Evolutionary conservation across 1,284 basidiomycete species (phyloP).

Genomic region (Apiotrichum laibachii): DNA sequence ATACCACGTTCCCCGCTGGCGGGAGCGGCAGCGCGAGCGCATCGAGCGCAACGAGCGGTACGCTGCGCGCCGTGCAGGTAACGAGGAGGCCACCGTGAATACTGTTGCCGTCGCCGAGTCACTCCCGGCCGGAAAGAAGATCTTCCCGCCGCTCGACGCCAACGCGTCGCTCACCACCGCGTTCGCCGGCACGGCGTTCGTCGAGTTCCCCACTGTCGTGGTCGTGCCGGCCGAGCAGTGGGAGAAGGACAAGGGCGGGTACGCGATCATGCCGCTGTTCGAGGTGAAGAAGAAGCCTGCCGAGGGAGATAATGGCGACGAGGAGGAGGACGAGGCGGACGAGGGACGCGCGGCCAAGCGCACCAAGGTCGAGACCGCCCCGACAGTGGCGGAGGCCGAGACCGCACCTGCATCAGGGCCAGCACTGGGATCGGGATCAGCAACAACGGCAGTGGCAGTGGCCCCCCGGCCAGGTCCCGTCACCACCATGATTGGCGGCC

Average conservation of each 20-base stretch:
- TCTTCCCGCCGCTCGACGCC: conserved; percentile 62
- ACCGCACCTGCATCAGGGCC: conserved; percentile 30
- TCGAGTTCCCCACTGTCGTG: conserved; percentile 77
- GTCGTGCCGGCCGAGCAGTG: conserved; percentile 59
- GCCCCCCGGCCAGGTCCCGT: no score
- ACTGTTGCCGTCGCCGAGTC: background rate
- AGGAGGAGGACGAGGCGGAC: conserved; percentile 49
- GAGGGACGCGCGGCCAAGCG: conserved; percentile 50
- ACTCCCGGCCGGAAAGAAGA: conserved; percentile 20
- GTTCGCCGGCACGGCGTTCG: conserved; percentile 63
- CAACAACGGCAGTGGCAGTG: background rate
- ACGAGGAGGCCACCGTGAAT: background rate
- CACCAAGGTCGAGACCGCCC: background rate
- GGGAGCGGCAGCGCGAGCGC: conserved; percentile 12
- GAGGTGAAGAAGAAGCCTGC: conserved; percentile 27
- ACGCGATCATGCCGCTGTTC: conserved; percentile 46
- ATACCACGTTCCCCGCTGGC: conserved; percentile 31
- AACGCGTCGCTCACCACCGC: conserved; percentile 54
- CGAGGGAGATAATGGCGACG: conserved; percentile 33
- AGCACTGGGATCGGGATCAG: background rate
- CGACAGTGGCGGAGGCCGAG: conserved; percentile 56
- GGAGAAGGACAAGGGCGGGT: conserved; percentile 57
- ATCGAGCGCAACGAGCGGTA: conserved; percentile 2
- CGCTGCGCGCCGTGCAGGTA: background rate
- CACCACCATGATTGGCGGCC: conserved; percentile 24